Evolutionary conservation across 148 eudicot species (phyloP).

Genomic region (Persicaria tinctoria): DNA sequence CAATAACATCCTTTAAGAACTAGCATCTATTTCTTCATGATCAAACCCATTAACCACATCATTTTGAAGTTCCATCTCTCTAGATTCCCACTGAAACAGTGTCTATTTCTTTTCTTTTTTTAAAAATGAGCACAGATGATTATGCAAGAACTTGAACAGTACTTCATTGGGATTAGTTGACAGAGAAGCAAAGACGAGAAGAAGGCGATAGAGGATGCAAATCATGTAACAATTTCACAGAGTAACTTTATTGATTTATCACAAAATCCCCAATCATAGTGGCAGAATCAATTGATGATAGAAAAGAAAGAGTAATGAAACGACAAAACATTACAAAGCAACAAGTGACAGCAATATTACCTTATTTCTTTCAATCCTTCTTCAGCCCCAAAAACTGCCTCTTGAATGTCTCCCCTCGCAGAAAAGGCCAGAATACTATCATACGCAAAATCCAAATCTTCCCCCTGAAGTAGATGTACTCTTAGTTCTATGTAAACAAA

Average conservation of each 20-base stretch:
- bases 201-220: too few species aligned
- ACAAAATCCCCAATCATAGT: neutral
- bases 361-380: slow-evolving; percentile 93
- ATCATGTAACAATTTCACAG: neutral
- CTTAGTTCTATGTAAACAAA: too few species aligned
- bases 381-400: slow-evolving; percentile 94
- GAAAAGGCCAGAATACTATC: slow-evolving; percentile 96
- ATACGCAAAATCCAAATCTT: slow-evolving; percentile 89
- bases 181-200: too few species aligned
- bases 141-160: neutral
- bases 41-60: neutral
- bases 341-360: slow-evolving; percentile 22
- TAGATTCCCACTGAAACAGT: too few species aligned
- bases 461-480: slow-evolving; percentile 42
- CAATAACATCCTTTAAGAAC: neutral
- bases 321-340: neutral
- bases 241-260: neutral
- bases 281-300: too few species aligned
- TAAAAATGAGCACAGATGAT: too few species aligned
- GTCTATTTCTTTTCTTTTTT: too few species aligned
- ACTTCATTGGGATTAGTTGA: neutral
- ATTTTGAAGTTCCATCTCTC: too few species aligned
- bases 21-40: neutral
- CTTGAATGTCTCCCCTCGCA: slow-evolving; percentile 89
- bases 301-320: neutral